phyloP scores from a whole-genome alignment of 305 asterid genomes.

The Andrographis paniculata region DNA sequence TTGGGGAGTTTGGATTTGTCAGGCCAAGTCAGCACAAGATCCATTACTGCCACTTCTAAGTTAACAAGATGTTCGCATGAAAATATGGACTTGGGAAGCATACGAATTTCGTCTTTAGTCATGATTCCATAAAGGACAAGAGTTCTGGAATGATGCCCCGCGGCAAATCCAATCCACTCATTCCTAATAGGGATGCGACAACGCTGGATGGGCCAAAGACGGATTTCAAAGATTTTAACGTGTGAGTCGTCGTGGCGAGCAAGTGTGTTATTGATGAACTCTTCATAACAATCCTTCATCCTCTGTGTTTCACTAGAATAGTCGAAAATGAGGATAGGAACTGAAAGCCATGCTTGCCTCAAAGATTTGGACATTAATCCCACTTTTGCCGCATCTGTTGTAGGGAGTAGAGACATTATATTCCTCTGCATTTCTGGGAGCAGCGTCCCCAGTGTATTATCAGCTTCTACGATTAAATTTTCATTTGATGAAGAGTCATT shows the following conservation, averaged over 20 bases:
- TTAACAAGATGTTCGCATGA: slow-evolving; percentile 13
- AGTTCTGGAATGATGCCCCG: slow-evolving; percentile 9
- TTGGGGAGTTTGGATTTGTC: slow-evolving; percentile 13
- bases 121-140: slow-evolving; percentile 14
- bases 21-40: slow-evolving; percentile 4
- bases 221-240: slow-evolving; percentile 9
- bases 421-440: slow-evolving; percentile 2
- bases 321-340: slow-evolving; percentile 10
- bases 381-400: slow-evolving; percentile 17
- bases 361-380: slow-evolving; percentile 11
- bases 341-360: slow-evolving; percentile 9
- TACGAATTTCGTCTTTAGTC: background rate
- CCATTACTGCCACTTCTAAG: slow-evolving; percentile 14
- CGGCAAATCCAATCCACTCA: slow-evolving; percentile 13
- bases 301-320: background rate
- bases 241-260: slow-evolving; percentile 14
- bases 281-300: background rate
- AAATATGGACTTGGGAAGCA: slow-evolving; percentile 7
- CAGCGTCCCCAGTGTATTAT: slow-evolving; percentile 6
- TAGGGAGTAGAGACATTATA: slow-evolving; percentile 9
- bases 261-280: slow-evolving; percentile 13
- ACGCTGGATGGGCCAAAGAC: background rate
- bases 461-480: background rate
- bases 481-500: slow-evolving; percentile 1
- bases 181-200: background rate